Conservation (phyloP, 805 yeast species). For the Grigorovia yakushimaensis region DNA sequence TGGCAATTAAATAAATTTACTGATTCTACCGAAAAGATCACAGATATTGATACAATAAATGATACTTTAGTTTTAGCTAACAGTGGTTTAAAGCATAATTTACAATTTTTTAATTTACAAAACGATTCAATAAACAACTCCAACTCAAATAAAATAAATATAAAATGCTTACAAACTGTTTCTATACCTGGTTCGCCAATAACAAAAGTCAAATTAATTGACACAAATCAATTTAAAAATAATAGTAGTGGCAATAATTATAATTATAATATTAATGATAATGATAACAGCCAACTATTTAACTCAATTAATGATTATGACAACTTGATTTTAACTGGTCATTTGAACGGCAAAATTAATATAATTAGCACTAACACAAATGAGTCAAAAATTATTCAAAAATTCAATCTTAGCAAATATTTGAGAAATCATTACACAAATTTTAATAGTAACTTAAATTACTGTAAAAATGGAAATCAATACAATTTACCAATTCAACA, state of each 20-base stretch:
- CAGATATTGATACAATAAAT: conserved; percentile 9
- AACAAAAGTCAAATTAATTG: conserved; percentile 1
- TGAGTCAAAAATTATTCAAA: conserved; percentile 63
- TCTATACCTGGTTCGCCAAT: conserved; percentile 20
- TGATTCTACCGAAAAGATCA: conserved; percentile 1
- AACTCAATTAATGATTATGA: conserved; percentile 9
- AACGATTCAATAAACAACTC: conserved; percentile 1
- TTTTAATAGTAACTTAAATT: too few relatives aligned
- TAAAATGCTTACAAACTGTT: conserved; percentile 17
- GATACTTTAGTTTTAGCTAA: conserved; percentile 15
- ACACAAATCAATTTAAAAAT: not conserved
- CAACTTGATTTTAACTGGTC: conserved; percentile 51
- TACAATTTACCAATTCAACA: conserved; percentile 15
- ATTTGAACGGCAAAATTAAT: conserved; percentile 65
- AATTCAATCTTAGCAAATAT: conserved; percentile 72
- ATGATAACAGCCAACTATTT: too few relatives aligned
- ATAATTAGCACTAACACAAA: conserved; percentile 46
- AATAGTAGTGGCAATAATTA: too few relatives aligned
- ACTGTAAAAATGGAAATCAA: too few relatives aligned
- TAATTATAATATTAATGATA: conserved; percentile 2
- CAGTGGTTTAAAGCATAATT: conserved; percentile 8
- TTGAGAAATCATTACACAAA: conserved; percentile 20
- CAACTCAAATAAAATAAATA: not conserved
- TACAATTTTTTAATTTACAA: conserved; percentile 12
- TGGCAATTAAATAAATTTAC: conserved; percentile 11